Evolutionary conservation across 1,284 basidiomycete species (phyloP).

Genomic region (Stereum hirsutum): DNA sequence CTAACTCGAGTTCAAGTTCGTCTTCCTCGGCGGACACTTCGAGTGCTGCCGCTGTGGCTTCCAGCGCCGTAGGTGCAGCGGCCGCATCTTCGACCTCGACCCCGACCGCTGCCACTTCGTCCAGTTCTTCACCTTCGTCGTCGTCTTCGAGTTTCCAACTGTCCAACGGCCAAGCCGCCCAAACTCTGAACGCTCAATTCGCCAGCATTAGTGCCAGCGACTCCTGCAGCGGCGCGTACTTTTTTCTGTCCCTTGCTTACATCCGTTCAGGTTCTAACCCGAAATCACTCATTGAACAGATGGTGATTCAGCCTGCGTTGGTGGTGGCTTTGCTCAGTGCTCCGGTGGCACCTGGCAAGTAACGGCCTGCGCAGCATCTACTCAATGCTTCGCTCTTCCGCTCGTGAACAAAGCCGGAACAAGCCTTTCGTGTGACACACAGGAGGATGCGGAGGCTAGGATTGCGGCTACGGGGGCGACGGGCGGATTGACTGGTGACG

Average conservation of each 20-base stretch:
- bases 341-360: constrained; percentile 32
- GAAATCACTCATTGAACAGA: too few relatives aligned
- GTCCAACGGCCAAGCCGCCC: constrained; percentile 39
- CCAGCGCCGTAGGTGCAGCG: not conserved
- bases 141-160: constrained; percentile 19
- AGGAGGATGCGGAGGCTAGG: constrained; percentile 37
- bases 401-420: constrained; percentile 50
- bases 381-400: constrained; percentile 45
- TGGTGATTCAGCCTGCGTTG: constrained; percentile 29
- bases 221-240: constrained; percentile 25
- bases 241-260: not conserved
- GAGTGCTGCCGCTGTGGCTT: not conserved
- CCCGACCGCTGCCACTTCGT: not conserved
- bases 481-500: constrained; percentile 18
- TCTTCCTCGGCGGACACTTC: not conserved
- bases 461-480: constrained; percentile 43
- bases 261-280: not conserved
- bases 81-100: not conserved
- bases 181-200: constrained; percentile 41
- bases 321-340: constrained; percentile 30
- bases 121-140: not conserved
- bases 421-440: constrained; percentile 43
- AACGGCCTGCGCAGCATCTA: constrained; percentile 29
- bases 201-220: constrained; percentile 27
- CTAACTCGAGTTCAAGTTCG: not conserved